These are phyloP conservation scores for Candida nemodendra DNA, from an alignment of 805 yeast species.

Conservation along the genomic window DNA sequence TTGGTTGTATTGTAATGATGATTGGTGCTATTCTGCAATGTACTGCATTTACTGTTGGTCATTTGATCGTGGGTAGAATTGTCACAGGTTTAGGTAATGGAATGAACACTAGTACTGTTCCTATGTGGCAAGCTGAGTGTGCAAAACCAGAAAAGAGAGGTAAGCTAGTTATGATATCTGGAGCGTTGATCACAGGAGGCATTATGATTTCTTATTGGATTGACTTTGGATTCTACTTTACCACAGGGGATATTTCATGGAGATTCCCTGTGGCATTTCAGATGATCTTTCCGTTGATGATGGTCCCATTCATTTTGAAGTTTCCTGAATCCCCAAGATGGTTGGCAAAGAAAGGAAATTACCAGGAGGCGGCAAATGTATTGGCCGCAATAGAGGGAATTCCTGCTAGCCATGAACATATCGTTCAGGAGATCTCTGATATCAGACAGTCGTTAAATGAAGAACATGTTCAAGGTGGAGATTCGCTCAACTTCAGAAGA, in stretches of 20 bases:
- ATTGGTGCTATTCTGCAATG: constrained; percentile 24
- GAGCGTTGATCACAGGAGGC: constrained; percentile 24
- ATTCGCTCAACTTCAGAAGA: constrained; percentile 23
- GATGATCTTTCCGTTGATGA: constrained; percentile 13
- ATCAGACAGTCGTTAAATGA: constrained; percentile 13
- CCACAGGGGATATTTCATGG: constrained; percentile 25
- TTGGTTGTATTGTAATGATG: constrained; percentile 35
- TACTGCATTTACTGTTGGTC: constrained; percentile 14
- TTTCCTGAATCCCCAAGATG: constrained; percentile 44
- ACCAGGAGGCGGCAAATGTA: constrained; percentile 42
- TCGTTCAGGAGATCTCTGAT: constrained; percentile 13
- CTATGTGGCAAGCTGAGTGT: constrained; percentile 33
- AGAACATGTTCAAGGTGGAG: constrained; percentile 18
- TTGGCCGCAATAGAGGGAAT: constrained; percentile 40
- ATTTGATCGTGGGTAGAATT: constrained; percentile 30
- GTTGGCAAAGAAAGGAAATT: constrained; percentile 36
- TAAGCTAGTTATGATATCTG: constrained; percentile 25
- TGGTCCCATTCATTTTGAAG: constrained; percentile 10
- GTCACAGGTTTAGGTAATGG: constrained; percentile 36
- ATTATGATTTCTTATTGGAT: constrained; percentile 33
- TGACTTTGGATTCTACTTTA: constrained; percentile 34
- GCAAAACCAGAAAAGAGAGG: constrained; percentile 32
- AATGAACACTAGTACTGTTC: constrained; percentile 31
- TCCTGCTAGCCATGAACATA: constrained; percentile 9
- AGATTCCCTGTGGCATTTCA: constrained; percentile 38